These are phyloP conservation scores for Tetrahymena thermophila DNA, from an alignment of 73 alveolate genomes.

Conservation along the genomic window DNA sequence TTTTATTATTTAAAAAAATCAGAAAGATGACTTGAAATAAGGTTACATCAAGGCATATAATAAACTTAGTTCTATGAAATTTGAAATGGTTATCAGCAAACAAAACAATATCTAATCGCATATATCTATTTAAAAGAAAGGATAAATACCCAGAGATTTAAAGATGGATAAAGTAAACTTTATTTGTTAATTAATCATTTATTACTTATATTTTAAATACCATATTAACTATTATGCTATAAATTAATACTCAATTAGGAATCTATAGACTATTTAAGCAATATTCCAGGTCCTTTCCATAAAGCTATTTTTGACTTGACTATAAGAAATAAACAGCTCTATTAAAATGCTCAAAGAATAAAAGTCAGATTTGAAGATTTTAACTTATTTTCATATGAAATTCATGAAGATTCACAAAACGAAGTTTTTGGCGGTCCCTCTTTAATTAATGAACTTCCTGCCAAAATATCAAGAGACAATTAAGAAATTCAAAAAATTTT, in stretches of 20 bases:
- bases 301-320: background rate
- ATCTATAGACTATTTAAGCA: background rate
- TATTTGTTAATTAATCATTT: background rate
- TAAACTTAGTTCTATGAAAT: background rate
- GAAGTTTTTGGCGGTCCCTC: background rate
- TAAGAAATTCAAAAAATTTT: background rate
- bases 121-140: background rate
- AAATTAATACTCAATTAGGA: background rate
- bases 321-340: background rate
- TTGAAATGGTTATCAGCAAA: background rate
- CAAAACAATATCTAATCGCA: background rate
- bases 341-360: background rate
- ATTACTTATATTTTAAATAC: background rate
- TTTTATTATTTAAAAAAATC: background rate
- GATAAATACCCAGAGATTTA: background rate
- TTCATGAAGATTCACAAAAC: background rate
- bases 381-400: background rate
- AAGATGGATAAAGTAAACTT: background rate
- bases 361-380: background rate
- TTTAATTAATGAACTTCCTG: background rate
- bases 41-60: background rate
- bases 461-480: background rate
- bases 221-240: background rate
- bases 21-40: background rate
- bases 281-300: background rate